A percentile compares a stretch with the other conserved stretches of the same genome.
These are phyloP conservation scores for Colletotrichum trifolii DNA, from an alignment of 2,329 filamentous ascomycete genomes.

Conservation along the genomic window DNA sequence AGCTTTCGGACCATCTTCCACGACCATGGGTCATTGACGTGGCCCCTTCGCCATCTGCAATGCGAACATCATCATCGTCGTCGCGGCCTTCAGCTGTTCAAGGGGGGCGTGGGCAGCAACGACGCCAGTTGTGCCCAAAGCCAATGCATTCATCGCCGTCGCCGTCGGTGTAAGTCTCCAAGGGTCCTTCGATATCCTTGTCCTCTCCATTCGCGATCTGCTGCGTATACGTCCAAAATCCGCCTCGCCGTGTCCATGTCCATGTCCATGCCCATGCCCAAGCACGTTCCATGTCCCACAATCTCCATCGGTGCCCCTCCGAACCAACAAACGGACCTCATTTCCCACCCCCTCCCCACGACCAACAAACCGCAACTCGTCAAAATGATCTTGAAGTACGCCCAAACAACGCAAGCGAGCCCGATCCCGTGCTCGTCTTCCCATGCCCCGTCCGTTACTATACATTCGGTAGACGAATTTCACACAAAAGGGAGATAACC, in stretches of 20 bases:
- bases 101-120: constrained; percentile 6
- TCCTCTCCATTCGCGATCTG: constrained; percentile 6
- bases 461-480: too few species aligned
- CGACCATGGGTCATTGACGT: constrained; percentile 4
- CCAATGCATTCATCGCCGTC: constrained; percentile 5
- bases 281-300: neutral
- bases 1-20: constrained; percentile 7
- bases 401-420: constrained; percentile 12
- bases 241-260: constrained; percentile 12
- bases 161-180: constrained; percentile 24
- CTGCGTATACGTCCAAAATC: neutral
- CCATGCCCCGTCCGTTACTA: constrained; percentile 18
- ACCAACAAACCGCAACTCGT: neutral
- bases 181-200: neutral
- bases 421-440: constrained; percentile 26
- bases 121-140: too few species aligned
- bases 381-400: neutral
- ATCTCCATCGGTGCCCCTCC: constrained; percentile 17
- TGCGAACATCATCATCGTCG: constrained; percentile 13
- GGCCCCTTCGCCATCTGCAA: neutral
- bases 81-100: constrained; percentile 26
- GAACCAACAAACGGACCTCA: constrained; percentile 13
- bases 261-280: constrained; percentile 3
- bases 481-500: neutral
- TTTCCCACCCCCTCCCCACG: constrained; percentile 17